These are phyloP conservation scores for Penicillium malachiteum DNA, from an alignment of 495 filamentous ascomycete genomes.

Conservation along the genomic window DNA sequence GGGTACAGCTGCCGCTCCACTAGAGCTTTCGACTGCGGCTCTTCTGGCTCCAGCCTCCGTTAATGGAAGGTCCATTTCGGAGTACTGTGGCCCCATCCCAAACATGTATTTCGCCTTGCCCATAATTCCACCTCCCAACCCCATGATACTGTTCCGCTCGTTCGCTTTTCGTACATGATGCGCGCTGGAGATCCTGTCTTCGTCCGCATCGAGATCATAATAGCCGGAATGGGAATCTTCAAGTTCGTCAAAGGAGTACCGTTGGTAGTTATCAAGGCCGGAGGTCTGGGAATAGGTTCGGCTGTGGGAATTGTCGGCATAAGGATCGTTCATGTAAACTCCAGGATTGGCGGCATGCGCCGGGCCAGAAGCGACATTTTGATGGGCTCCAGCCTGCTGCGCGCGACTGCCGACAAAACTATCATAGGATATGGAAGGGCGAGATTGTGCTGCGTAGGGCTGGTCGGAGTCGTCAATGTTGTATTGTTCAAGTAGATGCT, in stretches of 20 bases:
- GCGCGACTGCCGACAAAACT: conserved; percentile 76
- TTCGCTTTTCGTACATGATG: conserved; percentile 56
- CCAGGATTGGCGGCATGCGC: conserved; percentile 31
- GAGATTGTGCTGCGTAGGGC: conserved; percentile 46
- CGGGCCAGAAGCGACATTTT: conserved; percentile 17
- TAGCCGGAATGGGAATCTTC: conserved; percentile 73
- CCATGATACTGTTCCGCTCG: conserved; percentile 83
- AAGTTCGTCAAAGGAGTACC: conserved; percentile 82
- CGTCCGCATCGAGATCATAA: conserved; percentile 52
- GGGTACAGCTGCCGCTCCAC: conserved; percentile 29
- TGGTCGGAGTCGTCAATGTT: conserved; percentile 63
- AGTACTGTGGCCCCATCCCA: conserved; percentile 89
- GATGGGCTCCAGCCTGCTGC: conserved; percentile 43
- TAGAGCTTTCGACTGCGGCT: conserved; percentile 35
- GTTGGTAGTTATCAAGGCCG: conserved; percentile 79
- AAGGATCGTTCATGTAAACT: conserved; percentile 41
- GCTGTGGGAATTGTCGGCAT: conserved; percentile 42
- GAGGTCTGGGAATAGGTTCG: conserved; percentile 81
- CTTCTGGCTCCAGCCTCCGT: conserved; percentile 69
- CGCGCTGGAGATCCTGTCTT: conserved; percentile 58
- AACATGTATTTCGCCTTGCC: conserved; percentile 86
- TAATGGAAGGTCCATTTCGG: conserved; percentile 96
- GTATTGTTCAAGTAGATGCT: conserved; percentile 69
- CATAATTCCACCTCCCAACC: conserved; percentile 80
- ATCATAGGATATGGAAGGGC: conserved; percentile 91